phyloP scores from a whole-genome alignment of 78 protist species.

The Tieghemostelium lacteum region DNA sequence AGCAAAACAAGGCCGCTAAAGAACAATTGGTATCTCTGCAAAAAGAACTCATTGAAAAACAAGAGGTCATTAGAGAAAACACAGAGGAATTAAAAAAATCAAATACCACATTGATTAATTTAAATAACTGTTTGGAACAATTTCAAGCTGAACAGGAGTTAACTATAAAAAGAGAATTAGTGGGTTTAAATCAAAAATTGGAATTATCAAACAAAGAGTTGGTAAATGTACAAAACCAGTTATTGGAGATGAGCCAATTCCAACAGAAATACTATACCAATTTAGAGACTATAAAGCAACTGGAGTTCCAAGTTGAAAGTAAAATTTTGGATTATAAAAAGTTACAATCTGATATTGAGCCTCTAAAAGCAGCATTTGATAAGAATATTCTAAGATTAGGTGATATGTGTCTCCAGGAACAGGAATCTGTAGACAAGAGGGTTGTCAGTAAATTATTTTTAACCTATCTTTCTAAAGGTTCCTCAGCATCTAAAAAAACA shows the following conservation, averaged over 20 bases:
- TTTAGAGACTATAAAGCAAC: neutral
- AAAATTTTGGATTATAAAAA: conserved; percentile 31
- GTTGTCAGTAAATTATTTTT: conserved; percentile 68
- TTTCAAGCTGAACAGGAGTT: conserved; percentile 73
- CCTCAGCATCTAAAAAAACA: neutral
- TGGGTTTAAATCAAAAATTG: conserved; percentile 14
- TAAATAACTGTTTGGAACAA: conserved; percentile 46
- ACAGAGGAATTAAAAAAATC: conserved; percentile 28
- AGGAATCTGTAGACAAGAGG: conserved; percentile 74
- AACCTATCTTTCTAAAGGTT: conserved; percentile 38
- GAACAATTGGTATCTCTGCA: neutral
- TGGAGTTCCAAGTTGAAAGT: neutral
- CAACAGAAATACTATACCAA: neutral
- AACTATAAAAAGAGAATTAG: conserved; percentile 31
- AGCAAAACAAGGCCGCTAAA: neutral
- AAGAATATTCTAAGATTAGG: conserved; percentile 42
- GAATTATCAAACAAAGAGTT: neutral
- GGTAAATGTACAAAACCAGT: too few relatives aligned
- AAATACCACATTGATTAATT: neutral
- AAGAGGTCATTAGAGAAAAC: too few relatives aligned
- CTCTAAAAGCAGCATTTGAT: conserved; percentile 66
- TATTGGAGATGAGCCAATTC: conserved; percentile 7
- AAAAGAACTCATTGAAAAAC: conserved; percentile 32
- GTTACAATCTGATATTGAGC: conserved; percentile 58
- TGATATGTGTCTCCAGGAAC: conserved; percentile 74